Conservation (phyloP, 306 rosid genomes). For the Mimosa pudica region DNA sequence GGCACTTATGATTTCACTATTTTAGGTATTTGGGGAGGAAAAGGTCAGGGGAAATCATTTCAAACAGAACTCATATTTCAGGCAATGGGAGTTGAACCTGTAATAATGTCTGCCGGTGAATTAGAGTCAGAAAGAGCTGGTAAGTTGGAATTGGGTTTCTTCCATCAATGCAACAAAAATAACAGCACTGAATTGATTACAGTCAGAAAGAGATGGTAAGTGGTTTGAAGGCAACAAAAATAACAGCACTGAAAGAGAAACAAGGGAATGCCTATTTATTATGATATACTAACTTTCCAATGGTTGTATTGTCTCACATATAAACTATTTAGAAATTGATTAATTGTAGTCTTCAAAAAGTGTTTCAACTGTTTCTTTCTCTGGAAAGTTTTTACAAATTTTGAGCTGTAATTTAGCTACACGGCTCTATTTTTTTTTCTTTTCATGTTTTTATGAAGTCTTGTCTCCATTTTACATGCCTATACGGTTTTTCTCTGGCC, state of each 20-base stretch:
- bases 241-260: conserved; percentile 14
- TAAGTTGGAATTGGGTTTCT: conserved; percentile 48
- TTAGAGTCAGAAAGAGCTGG: conserved; percentile 97
- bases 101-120: conserved; percentile 97
- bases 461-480: conserved; percentile 7
- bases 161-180: background rate
- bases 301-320: conserved; percentile 2
- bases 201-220: conserved; percentile 94
- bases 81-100: conserved; percentile 92
- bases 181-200: conserved; percentile 39
- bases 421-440: background rate
- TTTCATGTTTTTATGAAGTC: conserved; percentile 1
- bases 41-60: conserved; percentile 97
- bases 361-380: conserved; percentile 16
- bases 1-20: conserved; percentile 10
- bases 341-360: conserved; percentile 5
- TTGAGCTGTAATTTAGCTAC: conserved; percentile 7
- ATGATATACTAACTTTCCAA: conserved; percentile 8
- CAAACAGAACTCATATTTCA: conserved; percentile 97
- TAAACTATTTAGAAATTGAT: conserved; percentile 20
- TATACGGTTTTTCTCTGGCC: background rate
- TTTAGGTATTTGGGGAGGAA: conserved; percentile 96
- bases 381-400: conserved; percentile 12
- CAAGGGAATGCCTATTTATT: conserved; percentile 22
- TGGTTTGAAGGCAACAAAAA: conserved; percentile 11